phyloP scores from a whole-genome alignment of 2,329 filamentous ascomycete genomes.

The Shiraia bambusicola region DNA sequence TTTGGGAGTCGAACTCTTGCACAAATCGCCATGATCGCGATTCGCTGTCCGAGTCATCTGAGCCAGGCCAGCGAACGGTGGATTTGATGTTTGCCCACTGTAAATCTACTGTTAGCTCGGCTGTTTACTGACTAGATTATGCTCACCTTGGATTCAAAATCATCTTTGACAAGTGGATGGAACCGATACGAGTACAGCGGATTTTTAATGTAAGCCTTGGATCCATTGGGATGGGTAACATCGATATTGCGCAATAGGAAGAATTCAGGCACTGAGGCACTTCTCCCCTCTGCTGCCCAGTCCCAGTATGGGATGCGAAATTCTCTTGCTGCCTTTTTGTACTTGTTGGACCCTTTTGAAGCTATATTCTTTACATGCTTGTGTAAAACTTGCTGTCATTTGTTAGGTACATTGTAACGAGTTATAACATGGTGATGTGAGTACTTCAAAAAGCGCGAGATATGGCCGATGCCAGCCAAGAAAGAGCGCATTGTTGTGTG shows the following conservation, averaged over 20 bases:
- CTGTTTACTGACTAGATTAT: too few species aligned
- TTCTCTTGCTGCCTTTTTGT: constrained; percentile 25
- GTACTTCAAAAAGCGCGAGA: constrained; percentile 62
- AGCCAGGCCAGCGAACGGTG: constrained; percentile 37
- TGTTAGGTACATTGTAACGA: not conserved
- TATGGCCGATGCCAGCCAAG: constrained; percentile 86
- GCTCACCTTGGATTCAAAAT: constrained; percentile 29
- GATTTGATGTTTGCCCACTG: constrained; percentile 27
- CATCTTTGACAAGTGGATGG: constrained; percentile 20
- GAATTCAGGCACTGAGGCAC: constrained; percentile 26
- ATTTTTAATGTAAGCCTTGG: constrained; percentile 21
- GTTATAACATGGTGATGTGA: not conserved
- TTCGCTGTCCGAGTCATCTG: constrained; percentile 15
- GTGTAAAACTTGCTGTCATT: constrained; percentile 33
- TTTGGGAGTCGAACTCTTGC: constrained; percentile 8
- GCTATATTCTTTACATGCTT: constrained; percentile 24
- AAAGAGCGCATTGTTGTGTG: constrained; percentile 75
- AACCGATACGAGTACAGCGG: constrained; percentile 36
- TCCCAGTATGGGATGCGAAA: constrained; percentile 43
- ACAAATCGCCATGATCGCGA: constrained; percentile 14
- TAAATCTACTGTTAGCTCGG: not conserved
- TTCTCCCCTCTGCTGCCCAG: constrained; percentile 28
- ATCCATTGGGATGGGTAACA: constrained; percentile 21
- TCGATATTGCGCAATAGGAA: constrained; percentile 20
- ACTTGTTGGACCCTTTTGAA: constrained; percentile 18